Conservation (phyloP, 2,329 filamentous ascomycete species). For the Epichloe glyceriae region DNA sequence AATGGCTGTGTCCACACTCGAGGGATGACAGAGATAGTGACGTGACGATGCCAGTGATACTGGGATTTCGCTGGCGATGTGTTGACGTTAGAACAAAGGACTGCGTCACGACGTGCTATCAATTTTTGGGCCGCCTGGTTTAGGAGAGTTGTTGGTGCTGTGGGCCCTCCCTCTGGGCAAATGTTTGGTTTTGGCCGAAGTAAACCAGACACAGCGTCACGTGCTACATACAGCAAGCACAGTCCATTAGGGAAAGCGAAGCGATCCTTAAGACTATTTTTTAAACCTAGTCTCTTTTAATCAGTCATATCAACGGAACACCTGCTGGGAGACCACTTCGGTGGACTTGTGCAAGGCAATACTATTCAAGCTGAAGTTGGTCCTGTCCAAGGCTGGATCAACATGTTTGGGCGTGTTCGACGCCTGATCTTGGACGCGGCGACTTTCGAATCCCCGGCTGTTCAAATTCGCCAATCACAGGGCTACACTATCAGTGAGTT, state of each 20-base stretch:
- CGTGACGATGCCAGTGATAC: background rate
- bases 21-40: background rate
- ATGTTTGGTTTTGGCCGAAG: background rate
- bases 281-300: too few relatives aligned
- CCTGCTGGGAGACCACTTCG: constrained; percentile 48
- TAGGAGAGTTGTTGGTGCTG: background rate
- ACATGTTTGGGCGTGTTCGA: constrained; percentile 34
- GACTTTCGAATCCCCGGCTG: constrained; percentile 50
- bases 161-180: background rate
- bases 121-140: background rate
- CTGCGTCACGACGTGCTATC: constrained; percentile 2
- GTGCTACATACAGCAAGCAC: background rate
- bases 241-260: too few relatives aligned
- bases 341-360: constrained; percentile 39
- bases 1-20: background rate
- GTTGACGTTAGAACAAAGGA: background rate
- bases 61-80: background rate
- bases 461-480: constrained; percentile 44
- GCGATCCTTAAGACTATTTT: too few relatives aligned
- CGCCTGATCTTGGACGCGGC: constrained; percentile 51
- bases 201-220: constrained; percentile 1
- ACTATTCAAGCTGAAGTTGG: constrained; percentile 24
- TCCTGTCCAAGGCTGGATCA: constrained; percentile 37
- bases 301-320: constrained; percentile 27
- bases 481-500: constrained; percentile 48